Conservation (phyloP, 202 grass and related monocot genomes). For the Hordeum pubiflorum region DNA sequence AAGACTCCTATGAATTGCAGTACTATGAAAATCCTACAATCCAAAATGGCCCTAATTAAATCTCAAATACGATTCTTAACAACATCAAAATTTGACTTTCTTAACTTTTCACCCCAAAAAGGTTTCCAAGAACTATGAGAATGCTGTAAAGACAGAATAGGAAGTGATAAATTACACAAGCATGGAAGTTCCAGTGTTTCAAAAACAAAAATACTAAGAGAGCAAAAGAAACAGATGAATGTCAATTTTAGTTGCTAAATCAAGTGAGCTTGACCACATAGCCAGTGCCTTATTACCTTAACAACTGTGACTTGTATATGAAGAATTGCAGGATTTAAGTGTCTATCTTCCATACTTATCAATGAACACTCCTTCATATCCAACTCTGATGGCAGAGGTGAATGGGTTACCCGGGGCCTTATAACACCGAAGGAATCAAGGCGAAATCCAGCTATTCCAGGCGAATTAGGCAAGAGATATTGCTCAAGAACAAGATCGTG, state of each 20-base stretch:
- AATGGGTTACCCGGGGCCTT: conserved; percentile 69
- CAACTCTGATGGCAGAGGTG: conserved; percentile 51
- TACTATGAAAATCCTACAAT: neutral
- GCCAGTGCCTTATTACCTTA: conserved; percentile 56
- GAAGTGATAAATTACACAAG: neutral
- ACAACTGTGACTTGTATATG: conserved; percentile 72
- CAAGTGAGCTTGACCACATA: conserved; percentile 1
- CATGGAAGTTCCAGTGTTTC: neutral
- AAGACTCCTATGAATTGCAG: neutral
- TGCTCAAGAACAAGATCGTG: conserved; percentile 89
- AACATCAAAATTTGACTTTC: neutral
- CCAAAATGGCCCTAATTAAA: neutral
- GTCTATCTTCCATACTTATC: conserved; percentile 69
- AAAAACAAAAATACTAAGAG: conserved; percentile 18
- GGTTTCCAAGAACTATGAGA: neutral
- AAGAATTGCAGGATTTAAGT: conserved; percentile 59
- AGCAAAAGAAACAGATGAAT: conserved; percentile 8
- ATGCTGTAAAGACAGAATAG: neutral
- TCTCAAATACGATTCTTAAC: neutral
- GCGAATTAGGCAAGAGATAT: conserved; percentile 64
- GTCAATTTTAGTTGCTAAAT: conserved; percentile 6
- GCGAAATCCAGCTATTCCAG: conserved; percentile 89
- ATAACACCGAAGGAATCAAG: conserved; percentile 86
- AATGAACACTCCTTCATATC: conserved; percentile 50
- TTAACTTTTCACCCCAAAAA: neutral